A percentile compares a stretch with the other conserved stretches of the same genome.
phyloP scores from a whole-genome alignment of 129 eudicot species.

The Solidago caesia region DNA sequence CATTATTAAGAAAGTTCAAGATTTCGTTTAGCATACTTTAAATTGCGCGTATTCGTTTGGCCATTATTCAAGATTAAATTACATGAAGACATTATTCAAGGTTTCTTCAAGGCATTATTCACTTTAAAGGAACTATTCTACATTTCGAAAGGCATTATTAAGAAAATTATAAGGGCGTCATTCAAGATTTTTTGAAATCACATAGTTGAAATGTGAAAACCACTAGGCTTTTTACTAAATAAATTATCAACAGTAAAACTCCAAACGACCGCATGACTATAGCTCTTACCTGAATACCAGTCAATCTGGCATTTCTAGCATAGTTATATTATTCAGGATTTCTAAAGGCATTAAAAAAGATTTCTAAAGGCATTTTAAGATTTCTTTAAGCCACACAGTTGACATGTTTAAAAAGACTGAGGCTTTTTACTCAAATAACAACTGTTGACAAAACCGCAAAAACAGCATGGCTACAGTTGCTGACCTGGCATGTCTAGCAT shows the following conservation, averaged over 20 bases:
- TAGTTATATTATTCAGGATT: neutral
- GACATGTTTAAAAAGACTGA: neutral
- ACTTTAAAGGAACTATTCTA: neutral
- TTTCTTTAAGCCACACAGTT: neutral
- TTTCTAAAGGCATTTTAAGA: neutral
- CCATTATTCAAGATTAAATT: no score
- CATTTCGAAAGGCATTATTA: neutral
- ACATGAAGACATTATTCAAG: neutral
- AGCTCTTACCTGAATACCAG: no score
- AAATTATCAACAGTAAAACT: no score
- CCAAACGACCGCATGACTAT: no score
- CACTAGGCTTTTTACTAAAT: no score
- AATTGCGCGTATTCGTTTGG: no score
- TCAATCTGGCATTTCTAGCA: no score
- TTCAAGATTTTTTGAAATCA: neutral
- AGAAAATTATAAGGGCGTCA: neutral
- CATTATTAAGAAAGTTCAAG: neutral
- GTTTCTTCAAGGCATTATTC: neutral
- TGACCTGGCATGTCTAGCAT: constrained; percentile 91
- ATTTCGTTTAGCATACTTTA: neutral
- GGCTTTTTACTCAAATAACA: neutral
- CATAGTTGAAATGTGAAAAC: no score
- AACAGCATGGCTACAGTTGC: neutral
- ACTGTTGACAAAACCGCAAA: neutral
- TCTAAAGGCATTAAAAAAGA: neutral